Percentiles rank a stretch among this genome's conserved stretches.
Conservation (phyloP, 225 moss, liverwort and hornwort genomes). For the Pseudoscleropodium purum region DNA sequence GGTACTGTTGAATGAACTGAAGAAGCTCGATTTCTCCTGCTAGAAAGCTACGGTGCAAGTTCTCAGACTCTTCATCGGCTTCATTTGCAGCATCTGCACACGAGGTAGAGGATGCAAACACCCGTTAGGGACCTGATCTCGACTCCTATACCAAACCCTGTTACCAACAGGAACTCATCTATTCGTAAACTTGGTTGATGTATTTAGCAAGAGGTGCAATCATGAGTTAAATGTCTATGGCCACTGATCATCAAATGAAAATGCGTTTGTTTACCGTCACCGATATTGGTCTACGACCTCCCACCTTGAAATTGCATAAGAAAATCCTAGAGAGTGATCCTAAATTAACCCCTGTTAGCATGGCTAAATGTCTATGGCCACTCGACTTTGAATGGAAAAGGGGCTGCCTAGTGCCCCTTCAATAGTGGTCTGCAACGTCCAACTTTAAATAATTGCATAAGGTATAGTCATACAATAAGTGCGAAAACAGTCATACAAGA, state of each 20-base stretch:
- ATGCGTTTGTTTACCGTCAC: not conserved
- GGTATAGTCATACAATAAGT: not conserved
- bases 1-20: constrained; percentile 79
- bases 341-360: not conserved
- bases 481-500: not conserved
- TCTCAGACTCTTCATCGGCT: constrained; percentile 94
- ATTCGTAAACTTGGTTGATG: not conserved
- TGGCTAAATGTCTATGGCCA: not conserved
- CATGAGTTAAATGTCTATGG: not conserved
- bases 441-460: not conserved
- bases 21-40: constrained; percentile 74
- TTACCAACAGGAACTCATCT: not conserved
- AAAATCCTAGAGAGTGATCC: not conserved
- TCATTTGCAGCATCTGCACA: constrained; percentile 67
- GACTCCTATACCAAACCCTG: not conserved
- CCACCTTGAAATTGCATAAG: not conserved
- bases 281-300: not conserved
- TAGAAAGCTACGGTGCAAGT: constrained; percentile 65
- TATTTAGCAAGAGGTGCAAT: not conserved
- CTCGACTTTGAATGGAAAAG: not conserved
- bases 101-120: not conserved
- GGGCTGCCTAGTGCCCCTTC: not conserved
- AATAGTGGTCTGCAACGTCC: not conserved
- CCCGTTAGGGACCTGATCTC: not conserved
- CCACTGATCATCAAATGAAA: not conserved